Conservation (phyloP, 2,329 filamentous ascomycete genomes). For the Beauveria bassiana region DNA sequence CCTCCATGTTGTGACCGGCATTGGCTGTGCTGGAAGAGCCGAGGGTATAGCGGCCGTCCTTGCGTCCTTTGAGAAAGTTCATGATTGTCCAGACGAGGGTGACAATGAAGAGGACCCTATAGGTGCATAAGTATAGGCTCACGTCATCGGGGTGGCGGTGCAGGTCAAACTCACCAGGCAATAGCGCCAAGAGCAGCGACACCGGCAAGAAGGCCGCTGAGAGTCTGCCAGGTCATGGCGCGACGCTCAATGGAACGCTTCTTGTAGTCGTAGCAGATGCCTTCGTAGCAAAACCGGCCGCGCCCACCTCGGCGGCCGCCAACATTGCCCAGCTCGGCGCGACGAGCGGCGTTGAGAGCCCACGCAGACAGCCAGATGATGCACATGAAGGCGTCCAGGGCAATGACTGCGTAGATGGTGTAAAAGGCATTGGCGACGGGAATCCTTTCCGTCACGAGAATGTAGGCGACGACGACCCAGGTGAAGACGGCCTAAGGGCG, state of each 20-base stretch:
- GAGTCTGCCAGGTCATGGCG: not conserved
- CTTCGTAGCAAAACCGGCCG: slow-evolving; percentile 17
- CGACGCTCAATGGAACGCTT: slow-evolving; percentile 9
- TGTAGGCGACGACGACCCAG: slow-evolving; percentile 36
- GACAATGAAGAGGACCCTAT: slow-evolving; percentile 32
- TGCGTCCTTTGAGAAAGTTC: slow-evolving; percentile 29
- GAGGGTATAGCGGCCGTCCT: slow-evolving; percentile 26
- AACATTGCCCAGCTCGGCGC: not conserved
- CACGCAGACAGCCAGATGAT: slow-evolving; percentile 41
- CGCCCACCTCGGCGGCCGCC: not conserved
- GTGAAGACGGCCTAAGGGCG: slow-evolving; percentile 34
- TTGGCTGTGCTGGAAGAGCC: slow-evolving; percentile 8
- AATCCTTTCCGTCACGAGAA: slow-evolving; percentile 33
- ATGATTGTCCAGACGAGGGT: slow-evolving; percentile 29
- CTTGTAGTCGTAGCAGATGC: slow-evolving; percentile 7
- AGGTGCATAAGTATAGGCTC: not conserved
- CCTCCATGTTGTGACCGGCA: slow-evolving; percentile 27
- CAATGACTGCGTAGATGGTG: slow-evolving; percentile 36
- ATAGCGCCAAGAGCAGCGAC: slow-evolving; percentile 38
- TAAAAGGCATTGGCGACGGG: slow-evolving; percentile 27
- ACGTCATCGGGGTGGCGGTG: too few species aligned
- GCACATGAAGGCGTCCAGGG: slow-evolving; percentile 35
- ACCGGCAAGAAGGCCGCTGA: slow-evolving; percentile 22
- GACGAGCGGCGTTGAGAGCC: slow-evolving; percentile 9
- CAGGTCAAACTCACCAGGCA: slow-evolving; percentile 26